Base-by-base conservation (phyloP, 2,329 filamentous ascomycete species). In the Orbilia javanica region DNA sequence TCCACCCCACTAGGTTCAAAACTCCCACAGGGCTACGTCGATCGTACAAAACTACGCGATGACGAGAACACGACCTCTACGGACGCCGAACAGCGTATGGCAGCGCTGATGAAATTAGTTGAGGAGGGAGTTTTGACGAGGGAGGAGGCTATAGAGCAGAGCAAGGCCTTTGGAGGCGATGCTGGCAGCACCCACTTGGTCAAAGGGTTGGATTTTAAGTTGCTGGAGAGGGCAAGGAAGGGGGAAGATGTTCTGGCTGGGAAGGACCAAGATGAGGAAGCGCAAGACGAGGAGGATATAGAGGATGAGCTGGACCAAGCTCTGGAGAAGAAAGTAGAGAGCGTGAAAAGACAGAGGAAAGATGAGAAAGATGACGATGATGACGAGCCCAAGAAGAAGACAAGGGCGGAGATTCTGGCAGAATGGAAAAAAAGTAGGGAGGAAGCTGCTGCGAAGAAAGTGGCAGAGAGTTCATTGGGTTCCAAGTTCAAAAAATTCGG, bases 121-220 rank as follows among this genome's bases (percentile, higher is more conserved):
- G 96, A 96, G 84, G 87, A 94, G 52, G 93, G 92, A 57, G 90
- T 97, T 84, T 94, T 98, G 80, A 92, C 96, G 80, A 88, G 90
- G 80, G 88, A 88, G 60, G 80, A 81, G 29, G 79, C 80, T 25
- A 80, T 82, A 22, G 62, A 78, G 57, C 81, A 82, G 70, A 82
- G 81, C 22, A 82, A 80, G 66, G 93, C 90, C 0, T 97, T 96
- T 83, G 94, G 94, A 2, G 95, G 94, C 6, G 92, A 97, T 83
- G 85, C 94, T 22, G 86, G 86, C 13, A 93, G 90, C 81, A 97
- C 94, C 13, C 93, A 97, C 86, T 85, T 97, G 80, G 91, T 98
- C 57, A 98, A 97, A 83, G 96, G 96, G 0, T 85, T 99, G 62
- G 96, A 99, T 84, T 92, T 93, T 83, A 92, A 92, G 83, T 86